Percentiles rank a stretch among this genome's conserved stretches.
Evolutionary conservation across 305 asterid species (phyloP).

Genomic region (Fraxinus xanthoxyloides): DNA sequence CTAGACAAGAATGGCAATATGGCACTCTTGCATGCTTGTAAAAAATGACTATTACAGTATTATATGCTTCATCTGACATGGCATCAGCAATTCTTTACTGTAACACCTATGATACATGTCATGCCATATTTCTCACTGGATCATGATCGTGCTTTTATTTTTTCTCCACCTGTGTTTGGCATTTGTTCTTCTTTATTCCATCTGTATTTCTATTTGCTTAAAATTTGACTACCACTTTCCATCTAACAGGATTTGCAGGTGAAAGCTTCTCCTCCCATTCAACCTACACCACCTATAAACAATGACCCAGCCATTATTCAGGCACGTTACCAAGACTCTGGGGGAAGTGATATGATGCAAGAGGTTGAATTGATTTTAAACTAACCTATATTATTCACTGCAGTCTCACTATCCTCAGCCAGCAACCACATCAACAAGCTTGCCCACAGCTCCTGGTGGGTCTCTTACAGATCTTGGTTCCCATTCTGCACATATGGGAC

Average conservation of each 20-base stretch:
- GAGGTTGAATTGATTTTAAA: neutral
- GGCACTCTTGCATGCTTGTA: neutral
- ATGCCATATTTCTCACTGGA: neutral
- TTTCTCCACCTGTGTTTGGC: neutral
- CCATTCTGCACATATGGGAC: conserved; percentile 65
- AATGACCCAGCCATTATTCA: conserved; percentile 97
- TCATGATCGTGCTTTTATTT: neutral
- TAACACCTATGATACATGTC: neutral
- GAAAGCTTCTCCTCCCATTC: conserved; percentile 83
- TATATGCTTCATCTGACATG: neutral
- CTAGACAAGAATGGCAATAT: neutral
- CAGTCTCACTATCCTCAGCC: conserved; percentile 92
- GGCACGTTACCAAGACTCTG: conserved; percentile 42
- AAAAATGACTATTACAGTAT: neutral
- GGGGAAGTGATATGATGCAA: conserved; percentile 8
- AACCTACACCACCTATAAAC: conserved; percentile 58
- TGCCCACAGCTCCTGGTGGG: conserved; percentile 61
- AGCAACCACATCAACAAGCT: conserved; percentile 55
- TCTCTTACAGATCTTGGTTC: conserved; percentile 51
- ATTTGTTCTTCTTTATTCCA: neutral
- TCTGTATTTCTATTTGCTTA: neutral
- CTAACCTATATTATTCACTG: conserved; percentile 30
- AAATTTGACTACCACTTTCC: neutral
- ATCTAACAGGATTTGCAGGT: conserved; percentile 84
- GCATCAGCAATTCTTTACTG: neutral